Base-by-base conservation (phyloP, 148 eudicot species). In the Chenopodium suecicum region DNA sequence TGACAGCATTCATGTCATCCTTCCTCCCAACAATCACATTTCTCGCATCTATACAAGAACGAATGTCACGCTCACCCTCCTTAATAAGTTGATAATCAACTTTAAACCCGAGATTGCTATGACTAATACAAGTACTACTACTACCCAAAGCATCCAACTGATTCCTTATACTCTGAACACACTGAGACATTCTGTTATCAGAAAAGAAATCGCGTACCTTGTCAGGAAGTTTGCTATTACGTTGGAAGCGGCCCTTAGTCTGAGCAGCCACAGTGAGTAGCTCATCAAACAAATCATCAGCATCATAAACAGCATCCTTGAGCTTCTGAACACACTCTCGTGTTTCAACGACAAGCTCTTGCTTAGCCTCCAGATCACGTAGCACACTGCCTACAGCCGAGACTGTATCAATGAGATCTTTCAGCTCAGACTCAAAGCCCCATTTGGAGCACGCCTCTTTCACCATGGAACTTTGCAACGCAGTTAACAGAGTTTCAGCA, bases 11-110 rank as follows among this genome's bases (percentile, higher is more conserved):
- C 41, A 34, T 70, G 14, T 85, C 87, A 1, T 68, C 66, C 32
- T 78, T 84, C 52, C 87, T 79, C 7, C 87, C 87, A 29, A 85
- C 27, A 23, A 85, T 14, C 58, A 52, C 78, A 63, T 85, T n/a
- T n/a, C 48, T 7, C 4, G 32, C 76, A 81, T 54, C 11, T 7
- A 81, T 13, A 31, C 20, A 47, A 47, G 85, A 82, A 54, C 41
- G 41, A 0, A 75, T 72, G 23, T 71, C 85, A 6, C 37, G 27
- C 17, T 44, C 34, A 41, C 62, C 64, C 44, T 25, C 50, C 65
- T 23, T 70, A 20, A 37, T 5, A n/a, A 32, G 74, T 63, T 22
- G 66, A 16, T 74, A 32, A 12, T 67, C 69, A 37, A 72, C 62
- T 1, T 25, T 11, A n/a, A 64, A 25, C 11, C 68, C 7, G 0